These are phyloP conservation scores for Malus domestica DNA, from an alignment of 306 rosid genomes.

Conservation along the genomic window DNA sequence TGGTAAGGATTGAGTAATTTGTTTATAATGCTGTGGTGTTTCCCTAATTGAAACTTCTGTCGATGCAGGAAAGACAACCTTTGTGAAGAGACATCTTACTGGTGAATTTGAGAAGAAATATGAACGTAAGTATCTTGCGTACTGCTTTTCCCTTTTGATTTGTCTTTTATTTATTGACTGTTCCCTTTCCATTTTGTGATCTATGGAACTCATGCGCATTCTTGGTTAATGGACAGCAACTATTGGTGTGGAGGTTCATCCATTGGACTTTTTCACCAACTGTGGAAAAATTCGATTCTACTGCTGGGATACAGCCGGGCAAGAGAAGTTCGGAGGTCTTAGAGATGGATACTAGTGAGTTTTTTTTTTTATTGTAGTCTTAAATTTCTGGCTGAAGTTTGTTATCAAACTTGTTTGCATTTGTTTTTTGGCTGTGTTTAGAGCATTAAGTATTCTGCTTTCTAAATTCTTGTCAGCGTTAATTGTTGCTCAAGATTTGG, in stretches of 20 bases:
- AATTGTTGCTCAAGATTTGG: not conserved
- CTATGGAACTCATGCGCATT: not conserved
- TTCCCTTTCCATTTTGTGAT: not conserved
- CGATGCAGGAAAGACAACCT: conserved; percentile 67
- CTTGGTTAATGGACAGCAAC: conserved; percentile 38
- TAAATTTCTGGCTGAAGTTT: not conserved
- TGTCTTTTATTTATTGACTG: not conserved
- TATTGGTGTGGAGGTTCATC: conserved; percentile 79
- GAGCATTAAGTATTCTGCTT: not conserved
- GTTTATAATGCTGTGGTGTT: not conserved
- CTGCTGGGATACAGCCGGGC: conserved; percentile 86
- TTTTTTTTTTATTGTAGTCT: not conserved
- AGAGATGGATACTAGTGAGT: conserved; percentile 72
- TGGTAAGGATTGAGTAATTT: not conserved
- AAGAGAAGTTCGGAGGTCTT: conserved; percentile 74
- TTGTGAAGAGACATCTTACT: conserved; percentile 72
- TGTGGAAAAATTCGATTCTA: conserved; percentile 70
- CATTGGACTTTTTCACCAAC: conserved; percentile 68
- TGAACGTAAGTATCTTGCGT: conserved; percentile 41
- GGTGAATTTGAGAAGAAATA: conserved; percentile 78
- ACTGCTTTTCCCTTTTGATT: not conserved
- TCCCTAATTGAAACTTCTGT: not conserved
- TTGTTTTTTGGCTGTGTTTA: not conserved
- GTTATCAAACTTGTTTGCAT: not conserved
- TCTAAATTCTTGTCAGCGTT: not conserved